These are phyloP conservation scores for Effrenium voratum DNA, from an alignment of 73 alveolate species.

Conservation along the genomic window DNA sequence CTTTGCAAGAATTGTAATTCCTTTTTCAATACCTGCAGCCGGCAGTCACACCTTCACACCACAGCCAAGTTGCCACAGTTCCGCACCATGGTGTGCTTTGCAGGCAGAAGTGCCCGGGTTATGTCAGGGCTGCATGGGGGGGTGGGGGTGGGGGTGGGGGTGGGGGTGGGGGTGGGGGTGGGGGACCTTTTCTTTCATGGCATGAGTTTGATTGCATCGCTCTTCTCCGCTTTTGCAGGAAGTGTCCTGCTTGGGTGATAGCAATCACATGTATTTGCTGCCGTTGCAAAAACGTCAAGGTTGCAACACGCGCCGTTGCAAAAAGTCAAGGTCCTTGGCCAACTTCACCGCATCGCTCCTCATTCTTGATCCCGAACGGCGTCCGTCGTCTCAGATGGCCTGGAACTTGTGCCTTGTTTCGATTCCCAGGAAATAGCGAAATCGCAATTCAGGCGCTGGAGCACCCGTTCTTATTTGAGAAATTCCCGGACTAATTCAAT, in stretches of 20 bases:
- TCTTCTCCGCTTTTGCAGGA: not conserved
- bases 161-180: not conserved
- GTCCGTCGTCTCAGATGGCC: slow-evolving; percentile 37
- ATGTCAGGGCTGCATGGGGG: not conserved
- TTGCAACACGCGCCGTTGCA: not conserved
- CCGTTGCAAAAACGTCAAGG: not conserved
- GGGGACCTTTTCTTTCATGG: not conserved
- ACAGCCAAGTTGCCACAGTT: too few relatives aligned
- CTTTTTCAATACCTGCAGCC: too few relatives aligned
- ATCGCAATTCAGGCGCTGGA: not conserved
- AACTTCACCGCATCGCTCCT: slow-evolving; percentile 41
- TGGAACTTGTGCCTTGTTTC: not conserved
- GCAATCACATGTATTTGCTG: not conserved
- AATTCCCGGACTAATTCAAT: not conserved
- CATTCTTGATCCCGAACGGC: slow-evolving; percentile 33
- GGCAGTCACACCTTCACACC: too few relatives aligned
- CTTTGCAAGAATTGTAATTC: too few relatives aligned
- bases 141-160: not conserved
- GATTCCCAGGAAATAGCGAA: not conserved
- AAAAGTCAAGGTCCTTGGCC: slow-evolving; percentile 12
- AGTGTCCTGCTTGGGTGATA: not conserved
- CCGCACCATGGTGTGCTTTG: too few relatives aligned
- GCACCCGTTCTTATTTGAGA: too few relatives aligned
- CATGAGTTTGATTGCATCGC: not conserved
- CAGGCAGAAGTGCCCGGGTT: too few relatives aligned